Evolutionary conservation across 441 rosid genomes (phyloP).

Genomic region (Manihot esculenta): DNA sequence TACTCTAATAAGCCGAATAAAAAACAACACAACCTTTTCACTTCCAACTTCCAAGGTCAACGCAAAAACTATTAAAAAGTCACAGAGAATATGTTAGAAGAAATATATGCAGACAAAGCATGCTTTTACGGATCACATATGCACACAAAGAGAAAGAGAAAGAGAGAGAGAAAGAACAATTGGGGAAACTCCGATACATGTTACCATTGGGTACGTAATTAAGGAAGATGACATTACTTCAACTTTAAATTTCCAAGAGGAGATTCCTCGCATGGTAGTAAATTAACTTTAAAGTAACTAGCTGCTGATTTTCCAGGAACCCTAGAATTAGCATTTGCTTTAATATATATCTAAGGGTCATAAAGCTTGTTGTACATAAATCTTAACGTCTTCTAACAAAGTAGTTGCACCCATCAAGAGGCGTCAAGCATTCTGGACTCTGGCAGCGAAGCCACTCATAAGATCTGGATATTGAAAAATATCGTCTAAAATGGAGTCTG

Average conservation of each 20-base stretch:
- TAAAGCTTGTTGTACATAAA: neutral
- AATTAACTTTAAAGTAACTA: neutral
- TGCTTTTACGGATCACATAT: neutral
- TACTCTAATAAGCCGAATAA: neutral
- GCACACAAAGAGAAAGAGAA: neutral
- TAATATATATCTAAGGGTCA: neutral
- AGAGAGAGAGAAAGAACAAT: neutral
- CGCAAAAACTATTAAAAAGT: neutral
- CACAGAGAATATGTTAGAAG: neutral
- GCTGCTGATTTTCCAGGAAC: neutral
- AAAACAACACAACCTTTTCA: neutral
- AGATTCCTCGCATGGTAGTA: neutral
- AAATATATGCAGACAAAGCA: slow-evolving; percentile 1
- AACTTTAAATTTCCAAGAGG: neutral
- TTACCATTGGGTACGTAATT: neutral
- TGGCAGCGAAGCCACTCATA: slow-evolving; percentile 32
- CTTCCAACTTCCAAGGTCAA: slow-evolving; percentile 20
- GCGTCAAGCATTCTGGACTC: slow-evolving; percentile 39
- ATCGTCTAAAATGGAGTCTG: slow-evolving; percentile 33
- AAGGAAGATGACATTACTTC: too few species aligned
- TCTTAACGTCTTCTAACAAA: neutral
- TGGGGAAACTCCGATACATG: too few species aligned
- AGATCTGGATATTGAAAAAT: slow-evolving; percentile 40
- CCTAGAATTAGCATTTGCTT: neutral
- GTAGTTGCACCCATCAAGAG: neutral